Base-by-base conservation (phyloP, 176 grass and related monocot genomes). In the Tillandsia fasciculata region DNA sequence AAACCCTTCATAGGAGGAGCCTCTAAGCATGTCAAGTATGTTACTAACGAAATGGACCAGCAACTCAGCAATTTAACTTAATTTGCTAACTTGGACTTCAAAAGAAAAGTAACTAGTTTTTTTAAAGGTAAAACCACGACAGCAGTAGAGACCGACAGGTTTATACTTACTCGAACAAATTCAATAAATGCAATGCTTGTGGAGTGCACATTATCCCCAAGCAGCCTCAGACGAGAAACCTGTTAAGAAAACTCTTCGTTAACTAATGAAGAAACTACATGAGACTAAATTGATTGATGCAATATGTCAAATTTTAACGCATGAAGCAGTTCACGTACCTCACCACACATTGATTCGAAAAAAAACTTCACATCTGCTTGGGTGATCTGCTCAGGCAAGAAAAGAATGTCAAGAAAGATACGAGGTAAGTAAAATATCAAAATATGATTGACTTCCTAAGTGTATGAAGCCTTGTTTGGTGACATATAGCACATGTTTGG, bases 181-280 rank as follows among this genome's bases (percentile, higher is more conserved):
- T 92, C 92, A 80, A 96, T 88, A 83, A 96, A 96, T 15, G 88
- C 92, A 85, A 96, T 96, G 71, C 86, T 84, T 26, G 88, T 92
- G 51, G 86, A 92, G 68, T 96, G 92, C 64, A 92, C 77, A 67
- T 80, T 89, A 80, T 96, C 92, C 64, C 88, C 88, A 83, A 96
- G 88, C 67, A 96, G 86, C 74, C 92, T 89, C 79, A 89, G 66
- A 2, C 81, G 86, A 85, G 92, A 96, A 76, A 96, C 92, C 92
- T 96, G 78, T 15, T 52, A 14, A 65, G 8, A 71, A 79, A 33
- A 42, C 11, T 48, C 9, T 52, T 70, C 18, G 7, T 4, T 51
- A 56, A 68, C 68, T 8, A 76, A 12, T 63, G 50, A 54, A 74
- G 12, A 59, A 69, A 71, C 26, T 12, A 49, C 67, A 64, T 66